Evolutionary conservation across 1,284 basidiomycete species (phyloP), one percentile per base, ranked within the genome.

Genomic region (Ceratorhiza oryzae-sativae): DNA sequence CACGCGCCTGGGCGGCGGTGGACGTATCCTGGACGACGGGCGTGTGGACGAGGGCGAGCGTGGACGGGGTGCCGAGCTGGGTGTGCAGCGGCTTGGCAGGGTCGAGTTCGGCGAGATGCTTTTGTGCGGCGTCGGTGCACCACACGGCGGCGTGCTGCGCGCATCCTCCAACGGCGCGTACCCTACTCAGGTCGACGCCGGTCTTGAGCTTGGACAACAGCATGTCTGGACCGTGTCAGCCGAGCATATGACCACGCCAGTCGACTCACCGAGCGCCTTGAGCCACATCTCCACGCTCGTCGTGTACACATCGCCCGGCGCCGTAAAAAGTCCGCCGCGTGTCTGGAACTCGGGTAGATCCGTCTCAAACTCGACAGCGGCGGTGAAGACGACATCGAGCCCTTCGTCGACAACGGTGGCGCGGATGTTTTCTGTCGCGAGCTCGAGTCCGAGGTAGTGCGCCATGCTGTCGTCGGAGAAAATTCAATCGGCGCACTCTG

Each of bases 271-370:
- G 70, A 94, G 85, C 10, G 85, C 90, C 79, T 91, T 91, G 67
- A 92, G 86, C 90, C 92, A 93, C 90, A 93, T 91, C 77, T 93
- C 91, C 41, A 93, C 86, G 1, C 92, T 91, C 3, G 90, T 91
- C 36, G 90, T 93, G 78, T 90, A 92, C 30, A 90, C 90, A 80
- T 93, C 91, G 39, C 91, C 91, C 2, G 90, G 89, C 0, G 90
- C 91, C 48, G 91, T 93, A 80, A 93, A 92, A 74, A 93, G 91
- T 5, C 91, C 92, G 49, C 91, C 90, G 75, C 90, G 89, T 0
- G 91, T 93, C 79, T 91, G 88, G 80, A 90, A 93, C 80, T 93
- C 92, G 62, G 87, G 78, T 72, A 93, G 78, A 79, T 93, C 92
- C 9, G 85, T 80, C 79, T 93, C 92, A 81, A 93, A 92, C 78